Evolutionary conservation across 2,329 filamentous ascomycete genomes (phyloP), one percentile per base, ranked within the genome.

Genomic region (Xylariomycetidae sp.): DNA sequence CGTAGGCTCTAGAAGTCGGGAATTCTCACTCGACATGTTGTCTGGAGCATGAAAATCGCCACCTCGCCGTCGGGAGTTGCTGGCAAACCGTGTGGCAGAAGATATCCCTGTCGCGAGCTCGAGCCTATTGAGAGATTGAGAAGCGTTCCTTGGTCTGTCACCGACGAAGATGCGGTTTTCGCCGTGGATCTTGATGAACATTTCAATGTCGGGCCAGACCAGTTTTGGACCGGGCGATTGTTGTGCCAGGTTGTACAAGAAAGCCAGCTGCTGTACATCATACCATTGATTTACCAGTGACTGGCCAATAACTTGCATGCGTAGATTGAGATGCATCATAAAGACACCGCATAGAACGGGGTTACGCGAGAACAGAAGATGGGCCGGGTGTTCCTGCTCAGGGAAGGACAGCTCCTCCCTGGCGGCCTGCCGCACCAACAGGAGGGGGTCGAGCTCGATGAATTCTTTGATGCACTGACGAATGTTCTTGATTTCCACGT

Each of bases 101-200:
- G 50, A 51, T 12, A 51, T 45, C 15, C 53, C 53, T 9, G 48
- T 50, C 29, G 46, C 50, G 29, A 56, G 28, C 36, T 54, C 38
- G 22, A 57, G 48, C 31, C 50, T 30, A 14, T 55, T 51, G 23
- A 54, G 31, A 3, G 50, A 54, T 34, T 57, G 49, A 3, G 6
- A 30, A 8, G 44, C 46, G 18, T 52, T 45, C 27, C 51, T 53
- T 22, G 51, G 53, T 25, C 50, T 45, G 3, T 43, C 39, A 17
- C 53, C 49, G 26, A 55, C 33, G 32, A 57, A 55, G 14, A 57
- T 53, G 34, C 48, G 44, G 38, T 44, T 48, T 25, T 56, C 49
- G 25, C 51, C 48, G 35, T 57, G 53, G 12, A 56, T 52, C 28
- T 53, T 48, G 27, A 54, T 42, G 28, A 55, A 54, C 30, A 49